Percentiles rank a stretch among this genome's conserved stretches.
phyloP scores from a whole-genome alignment of 805 yeast species.

The Teunomyces lycoperdinae region DNA sequence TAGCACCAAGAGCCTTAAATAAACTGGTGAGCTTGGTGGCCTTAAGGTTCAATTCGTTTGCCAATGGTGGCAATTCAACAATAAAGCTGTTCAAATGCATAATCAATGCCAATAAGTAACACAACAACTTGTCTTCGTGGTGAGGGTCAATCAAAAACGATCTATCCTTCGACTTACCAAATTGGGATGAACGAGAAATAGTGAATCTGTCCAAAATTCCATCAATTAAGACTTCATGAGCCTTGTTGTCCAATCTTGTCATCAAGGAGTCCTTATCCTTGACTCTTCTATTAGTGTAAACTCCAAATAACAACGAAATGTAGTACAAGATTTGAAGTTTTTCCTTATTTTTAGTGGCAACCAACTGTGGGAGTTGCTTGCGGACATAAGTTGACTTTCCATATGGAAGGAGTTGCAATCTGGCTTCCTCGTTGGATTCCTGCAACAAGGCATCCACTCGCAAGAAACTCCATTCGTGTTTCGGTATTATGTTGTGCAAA shows the following conservation, averaged over 20 bases:
- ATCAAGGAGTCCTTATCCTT: slow-evolving; percentile 57
- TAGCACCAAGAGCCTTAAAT: slow-evolving; percentile 80
- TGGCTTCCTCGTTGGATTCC: slow-evolving; percentile 46
- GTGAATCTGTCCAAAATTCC: slow-evolving; percentile 74
- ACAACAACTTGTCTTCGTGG: slow-evolving; percentile 80
- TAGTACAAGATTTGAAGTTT: slow-evolving; percentile 74
- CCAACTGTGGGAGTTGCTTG: slow-evolving; percentile 41
- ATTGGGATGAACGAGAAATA: slow-evolving; percentile 55
- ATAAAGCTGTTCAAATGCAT: slow-evolving; percentile 74
- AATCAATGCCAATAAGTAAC: slow-evolving; percentile 69
- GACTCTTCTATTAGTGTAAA: slow-evolving; percentile 69
- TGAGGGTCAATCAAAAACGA: slow-evolving; percentile 83
- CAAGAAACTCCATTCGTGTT: slow-evolving; percentile 58
- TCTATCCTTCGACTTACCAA: slow-evolving; percentile 73
- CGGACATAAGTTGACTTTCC: slow-evolving; percentile 54
- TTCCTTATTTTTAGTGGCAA: slow-evolving; percentile 43
- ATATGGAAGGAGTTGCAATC: slow-evolving; percentile 62
- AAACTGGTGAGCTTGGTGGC: slow-evolving; percentile 68
- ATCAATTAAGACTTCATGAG: slow-evolving; percentile 72
- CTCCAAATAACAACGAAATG: slow-evolving; percentile 74
- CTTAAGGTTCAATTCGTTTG: slow-evolving; percentile 78
- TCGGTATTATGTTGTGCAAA: slow-evolving; percentile 64
- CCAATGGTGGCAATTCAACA: slow-evolving; percentile 75
- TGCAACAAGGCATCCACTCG: slow-evolving; percentile 60
- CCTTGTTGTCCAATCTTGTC: slow-evolving; percentile 56